These are phyloP conservation scores for Abelmoschus esculentus DNA, from an alignment of 345 rosid genomes.

Conservation along the genomic window DNA sequence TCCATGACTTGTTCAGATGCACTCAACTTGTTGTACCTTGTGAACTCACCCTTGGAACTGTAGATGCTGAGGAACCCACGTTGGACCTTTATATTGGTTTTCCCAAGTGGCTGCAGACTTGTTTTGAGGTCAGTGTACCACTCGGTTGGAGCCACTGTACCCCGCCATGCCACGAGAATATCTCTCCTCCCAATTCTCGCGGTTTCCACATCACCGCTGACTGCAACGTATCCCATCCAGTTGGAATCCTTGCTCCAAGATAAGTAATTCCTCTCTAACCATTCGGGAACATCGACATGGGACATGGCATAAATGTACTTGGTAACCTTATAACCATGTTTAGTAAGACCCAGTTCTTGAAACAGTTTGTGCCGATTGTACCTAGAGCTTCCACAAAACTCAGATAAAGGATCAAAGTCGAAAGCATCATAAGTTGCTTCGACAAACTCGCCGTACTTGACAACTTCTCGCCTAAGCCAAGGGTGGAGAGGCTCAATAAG, in stretches of 20 bases:
- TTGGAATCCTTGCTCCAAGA: constrained; percentile 72
- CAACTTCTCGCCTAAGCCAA: constrained; percentile 42
- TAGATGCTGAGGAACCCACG: constrained; percentile 47
- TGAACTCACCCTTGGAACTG: constrained; percentile 36
- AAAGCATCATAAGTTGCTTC: constrained; percentile 57
- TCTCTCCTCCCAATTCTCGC: constrained; percentile 56
- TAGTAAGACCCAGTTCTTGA: constrained; percentile 35
- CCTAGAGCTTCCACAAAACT: constrained; percentile 61
- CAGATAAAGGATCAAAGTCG: constrained; percentile 57
- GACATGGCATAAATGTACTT: constrained; percentile 64
- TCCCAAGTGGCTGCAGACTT: constrained; percentile 12
- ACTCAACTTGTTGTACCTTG: constrained; percentile 48
- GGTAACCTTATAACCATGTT: constrained; percentile 46
- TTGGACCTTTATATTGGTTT: constrained; percentile 38
- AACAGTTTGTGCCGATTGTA: constrained; percentile 46
- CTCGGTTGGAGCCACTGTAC: constrained; percentile 61
- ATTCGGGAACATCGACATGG: constrained; percentile 48
- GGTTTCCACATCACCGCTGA: constrained; percentile 41
- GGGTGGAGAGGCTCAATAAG: constrained; percentile 53
- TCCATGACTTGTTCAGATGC: constrained; percentile 58
- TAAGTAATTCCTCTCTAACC: constrained; percentile 36
- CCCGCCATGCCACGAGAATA: constrained; percentile 59
- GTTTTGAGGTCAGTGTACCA: constrained; percentile 40
- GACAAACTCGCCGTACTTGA: constrained; percentile 61
- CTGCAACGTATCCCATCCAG: constrained; percentile 67